Base-by-base conservation (phyloP, 2,329 filamentous ascomycete species). In the Alternaria dauci region DNA sequence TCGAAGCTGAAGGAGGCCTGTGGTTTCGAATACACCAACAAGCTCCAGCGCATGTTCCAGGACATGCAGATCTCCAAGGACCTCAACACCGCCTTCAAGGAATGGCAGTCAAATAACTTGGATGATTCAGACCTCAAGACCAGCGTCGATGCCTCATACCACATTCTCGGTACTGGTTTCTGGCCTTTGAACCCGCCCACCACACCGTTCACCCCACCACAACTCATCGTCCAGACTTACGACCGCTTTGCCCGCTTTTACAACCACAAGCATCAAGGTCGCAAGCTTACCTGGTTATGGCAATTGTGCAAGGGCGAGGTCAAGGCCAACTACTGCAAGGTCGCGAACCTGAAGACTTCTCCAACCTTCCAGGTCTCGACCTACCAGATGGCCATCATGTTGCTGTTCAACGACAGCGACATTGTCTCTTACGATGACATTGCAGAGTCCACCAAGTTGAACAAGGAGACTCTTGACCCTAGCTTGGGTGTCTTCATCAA, bases 61-160 rank as follows among this genome's bases (percentile, higher is more conserved):
- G 95, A 99, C 76, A 97, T 99, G 84, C 95, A 99, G 79, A 97
- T 97, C 52, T 98, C 94, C 66, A 97, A 97, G 81, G 95, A 99
- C 80, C 86, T 99, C 47, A 99, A 99, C 79, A 87, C 87, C 48
- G 89, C 90, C 30, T 99, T 96, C 84, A 91, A 92, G 73, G 92
- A 93, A 36, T 91, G 87, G 78, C 89, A 94, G 71, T 82, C 86
- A 11, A 86, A 86, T 70, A 83, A 84, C n/a, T 85, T 92, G 41
- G 87, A 88, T 61, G 86, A 86, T 44, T 82, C 88, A 16, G 87
- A 89, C 53, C 81, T 84, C 55, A 92, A 92, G 82, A 87, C 86
- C 47, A 83, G 89, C 20, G 84, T 94, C 39, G 95, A 99, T 75
- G 92, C 95, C 6, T 88, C 91, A 51, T 99, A 96, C 81, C 92